Conservation (phyloP, 805 yeast species). For the Spathaspora sp. region DNA sequence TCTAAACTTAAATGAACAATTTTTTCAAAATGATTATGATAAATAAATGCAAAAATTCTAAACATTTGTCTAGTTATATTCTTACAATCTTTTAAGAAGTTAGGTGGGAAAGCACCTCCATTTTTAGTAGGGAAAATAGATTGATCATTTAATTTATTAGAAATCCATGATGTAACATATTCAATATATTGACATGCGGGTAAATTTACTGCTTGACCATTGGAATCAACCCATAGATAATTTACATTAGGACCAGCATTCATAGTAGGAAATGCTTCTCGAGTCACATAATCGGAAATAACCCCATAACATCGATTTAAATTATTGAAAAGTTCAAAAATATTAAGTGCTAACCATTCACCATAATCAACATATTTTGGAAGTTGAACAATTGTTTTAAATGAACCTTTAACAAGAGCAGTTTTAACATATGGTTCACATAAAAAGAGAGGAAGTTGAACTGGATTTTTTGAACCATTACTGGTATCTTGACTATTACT, state of each 20-base stretch:
- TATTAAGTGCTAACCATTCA: constrained; percentile 94
- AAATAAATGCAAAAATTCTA: constrained; percentile 91
- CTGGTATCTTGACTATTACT: not conserved
- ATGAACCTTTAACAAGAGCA: constrained; percentile 93
- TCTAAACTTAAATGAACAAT: constrained; percentile 88
- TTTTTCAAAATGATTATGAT: constrained; percentile 91
- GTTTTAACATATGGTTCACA: constrained; percentile 93
- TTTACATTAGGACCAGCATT: constrained; percentile 92
- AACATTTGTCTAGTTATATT: constrained; percentile 91
- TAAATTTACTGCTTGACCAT: constrained; percentile 72
- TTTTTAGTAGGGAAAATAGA: constrained; percentile 86
- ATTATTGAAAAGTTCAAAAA: constrained; percentile 84
- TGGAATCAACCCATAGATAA: constrained; percentile 83
- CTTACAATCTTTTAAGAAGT: constrained; percentile 75
- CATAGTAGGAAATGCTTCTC: constrained; percentile 89
- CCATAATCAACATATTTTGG: constrained; percentile 93
- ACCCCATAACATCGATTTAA: constrained; percentile 86
- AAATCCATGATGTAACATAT: constrained; percentile 86
- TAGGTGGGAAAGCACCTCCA: constrained; percentile 87
- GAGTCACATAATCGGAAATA: constrained; percentile 86
- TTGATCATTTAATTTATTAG: constrained; percentile 84
- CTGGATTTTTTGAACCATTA: constrained; percentile 5
- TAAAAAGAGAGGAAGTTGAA: constrained; percentile 58
- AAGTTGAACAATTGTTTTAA: constrained; percentile 89
- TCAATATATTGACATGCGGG: constrained; percentile 95